Percentiles rank a stretch among this genome's conserved stretches.
Conservation (phyloP, 2,329 filamentous ascomycete species). For the Neofusicoccum umdonicola region DNA sequence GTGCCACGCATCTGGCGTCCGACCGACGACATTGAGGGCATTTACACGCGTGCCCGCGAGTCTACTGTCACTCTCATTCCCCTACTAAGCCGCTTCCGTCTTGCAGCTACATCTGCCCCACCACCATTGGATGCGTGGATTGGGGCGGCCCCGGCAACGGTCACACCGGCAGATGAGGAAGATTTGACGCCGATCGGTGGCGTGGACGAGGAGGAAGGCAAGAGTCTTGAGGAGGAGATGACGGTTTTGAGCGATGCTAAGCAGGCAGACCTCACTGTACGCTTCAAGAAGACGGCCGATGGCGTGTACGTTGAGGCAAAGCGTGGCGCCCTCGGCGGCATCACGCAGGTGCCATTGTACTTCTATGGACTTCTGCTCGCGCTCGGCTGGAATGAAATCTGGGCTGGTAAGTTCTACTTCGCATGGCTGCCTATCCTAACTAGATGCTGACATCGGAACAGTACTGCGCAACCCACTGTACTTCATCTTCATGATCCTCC, state of each 20-base stretch:
- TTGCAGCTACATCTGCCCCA: slow-evolving; percentile 69
- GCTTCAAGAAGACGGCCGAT: slow-evolving; percentile 98
- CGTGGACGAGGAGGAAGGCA: slow-evolving; percentile 90
- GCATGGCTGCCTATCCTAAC: not conserved
- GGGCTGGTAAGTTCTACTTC: slow-evolving; percentile 69
- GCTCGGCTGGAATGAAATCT: slow-evolving; percentile 97
- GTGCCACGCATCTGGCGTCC: slow-evolving; percentile 97
- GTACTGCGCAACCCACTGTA: slow-evolving; percentile 92
- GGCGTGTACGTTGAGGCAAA: slow-evolving; percentile 98
- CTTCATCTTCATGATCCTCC: slow-evolving; percentile 81
- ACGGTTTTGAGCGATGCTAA: slow-evolving; percentile 88
- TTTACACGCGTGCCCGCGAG: slow-evolving; percentile 89
- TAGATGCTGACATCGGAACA: slow-evolving; percentile 36
- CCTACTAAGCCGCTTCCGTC: slow-evolving; percentile 78
- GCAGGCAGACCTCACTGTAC: slow-evolving; percentile 82
- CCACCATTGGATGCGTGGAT: slow-evolving; percentile 86
- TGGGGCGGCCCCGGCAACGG: slow-evolving; percentile 70
- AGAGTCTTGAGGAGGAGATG: slow-evolving; percentile 94
- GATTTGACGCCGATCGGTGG: slow-evolving; percentile 86
- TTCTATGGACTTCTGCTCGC: slow-evolving; percentile 88
- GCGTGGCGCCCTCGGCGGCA: slow-evolving; percentile 89
- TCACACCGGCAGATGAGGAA: slow-evolving; percentile 81
- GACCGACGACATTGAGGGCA: slow-evolving; percentile 92
- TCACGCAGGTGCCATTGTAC: slow-evolving; percentile 90
- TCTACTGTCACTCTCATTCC: slow-evolving; percentile 90